Conservation (phyloP, 2,329 filamentous ascomycete species). For the Penicillium sp. region DNA sequence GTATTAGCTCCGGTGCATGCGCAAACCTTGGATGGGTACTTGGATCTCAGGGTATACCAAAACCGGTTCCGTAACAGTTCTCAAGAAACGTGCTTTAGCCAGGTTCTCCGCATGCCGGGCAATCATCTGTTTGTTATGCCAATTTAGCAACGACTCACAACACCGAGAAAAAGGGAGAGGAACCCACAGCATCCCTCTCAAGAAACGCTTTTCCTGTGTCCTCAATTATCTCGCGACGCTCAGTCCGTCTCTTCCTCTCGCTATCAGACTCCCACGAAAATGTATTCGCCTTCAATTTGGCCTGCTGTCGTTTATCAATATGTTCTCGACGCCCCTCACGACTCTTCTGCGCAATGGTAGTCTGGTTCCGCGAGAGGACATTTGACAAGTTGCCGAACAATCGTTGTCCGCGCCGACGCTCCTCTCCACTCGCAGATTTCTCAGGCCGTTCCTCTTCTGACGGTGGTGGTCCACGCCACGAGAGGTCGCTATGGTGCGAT, state of each 20-base stretch:
- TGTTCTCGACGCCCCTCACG: slow-evolving; percentile 56
- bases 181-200: slow-evolving; percentile 72
- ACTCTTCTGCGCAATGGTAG: slow-evolving; percentile 63
- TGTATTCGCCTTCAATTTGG: slow-evolving; percentile 73
- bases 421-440: slow-evolving; percentile 59
- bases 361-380: slow-evolving; percentile 72
- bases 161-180: not conserved
- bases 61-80: slow-evolving; percentile 68
- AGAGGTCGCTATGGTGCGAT: no score
- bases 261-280: slow-evolving; percentile 63
- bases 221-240: slow-evolving; percentile 61
- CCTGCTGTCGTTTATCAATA: slow-evolving; percentile 78
- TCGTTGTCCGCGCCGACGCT: slow-evolving; percentile 79
- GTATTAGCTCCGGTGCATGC: not conserved
- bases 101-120: slow-evolving; percentile 71
- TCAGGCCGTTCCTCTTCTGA: slow-evolving; percentile 18
- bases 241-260: slow-evolving; percentile 63
- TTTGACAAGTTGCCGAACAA: slow-evolving; percentile 81
- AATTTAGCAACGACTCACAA: not conserved
- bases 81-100: slow-evolving; percentile 69
- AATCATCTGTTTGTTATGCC: slow-evolving; percentile 59
- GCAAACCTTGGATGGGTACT: no score
- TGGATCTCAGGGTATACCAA: slow-evolving; percentile 55
- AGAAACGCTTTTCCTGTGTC: slow-evolving; percentile 70
- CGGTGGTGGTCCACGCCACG: not conserved